Evolutionary conservation across 257 asterid species (phyloP).

Genomic region (Henckelia pumila): DNA sequence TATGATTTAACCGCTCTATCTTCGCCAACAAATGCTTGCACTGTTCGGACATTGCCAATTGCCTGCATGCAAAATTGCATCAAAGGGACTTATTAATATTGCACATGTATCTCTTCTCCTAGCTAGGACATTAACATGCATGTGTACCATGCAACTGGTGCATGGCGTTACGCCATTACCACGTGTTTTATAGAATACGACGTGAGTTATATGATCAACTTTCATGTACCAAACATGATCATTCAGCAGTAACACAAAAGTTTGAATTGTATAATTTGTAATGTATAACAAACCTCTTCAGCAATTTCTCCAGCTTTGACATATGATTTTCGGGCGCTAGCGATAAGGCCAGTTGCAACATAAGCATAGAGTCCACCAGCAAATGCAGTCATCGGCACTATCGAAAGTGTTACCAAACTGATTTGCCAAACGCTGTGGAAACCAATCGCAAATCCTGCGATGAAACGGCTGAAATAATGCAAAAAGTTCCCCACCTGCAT

Average conservation of each 20-base stretch:
- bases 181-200: too few species aligned
- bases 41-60: conserved; percentile 89
- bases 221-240: too few species aligned
- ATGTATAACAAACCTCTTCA: too few species aligned
- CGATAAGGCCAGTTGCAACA: conserved; percentile 79
- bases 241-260: too few species aligned
- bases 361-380: conserved; percentile 96
- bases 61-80: conserved; percentile 41
- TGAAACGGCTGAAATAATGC: conserved; percentile 83
- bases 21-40: conserved; percentile 92
- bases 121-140: too few species aligned
- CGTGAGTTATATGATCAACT: too few species aligned
- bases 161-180: too few species aligned
- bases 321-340: conserved; percentile 80
- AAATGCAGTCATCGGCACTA: conserved; percentile 85
- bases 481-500: conserved; percentile 80
- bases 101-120: too few species aligned
- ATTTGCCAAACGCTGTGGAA: conserved; percentile 94
- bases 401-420: conserved; percentile 86
- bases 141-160: too few species aligned
- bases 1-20: conserved; percentile 80
- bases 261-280: too few species aligned
- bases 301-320: conserved; percentile 95
- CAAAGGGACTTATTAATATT: too few species aligned
- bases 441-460: conserved; percentile 78